Base-by-base conservation (phyloP, 2,329 filamentous ascomycete species). In the Nectriaceae sp. region DNA sequence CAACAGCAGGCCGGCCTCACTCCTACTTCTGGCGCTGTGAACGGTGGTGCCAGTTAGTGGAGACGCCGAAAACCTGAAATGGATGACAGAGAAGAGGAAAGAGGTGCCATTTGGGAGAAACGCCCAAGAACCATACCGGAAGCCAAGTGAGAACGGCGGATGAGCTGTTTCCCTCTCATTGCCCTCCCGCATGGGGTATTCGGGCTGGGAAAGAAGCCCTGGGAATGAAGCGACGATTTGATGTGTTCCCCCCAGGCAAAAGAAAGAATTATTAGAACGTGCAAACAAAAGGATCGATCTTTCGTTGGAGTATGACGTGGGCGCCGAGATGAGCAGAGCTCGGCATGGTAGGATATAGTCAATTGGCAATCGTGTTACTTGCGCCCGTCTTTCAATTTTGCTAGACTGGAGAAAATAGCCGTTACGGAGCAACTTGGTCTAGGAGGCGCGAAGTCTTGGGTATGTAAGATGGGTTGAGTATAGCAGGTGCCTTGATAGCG, bases 221-320 rank as follows among this genome's bases (percentile, higher is more conserved):
- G n/a, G n/a, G n/a, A n/a, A n/a, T 31, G 26, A 8, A 8, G 15
- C 8, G 26, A 58, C 51, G 56, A 62, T 55, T 50, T 26, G 51
- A 53, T 53, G 54, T 57, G 59, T 53, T 54, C 52, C 42, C 56
- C 60, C 57, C 48, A 53, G 46, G 49, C 47, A 60, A 62, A 60
- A 62, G 57, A 62, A 62, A 62, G 57, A 62, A 49, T 49, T 33
- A 45, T 58, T 62, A 62, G 60, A 62, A 52, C 52, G 54, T 62
- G 60, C 60, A 62, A 61, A 59, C 59, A 60, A 62, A 53, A 29
- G 55, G 26, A 31, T 15, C 15, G 8, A 31, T 31, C 8, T 31
- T 31, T n/a, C n/a, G n/a, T 15, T 31, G 26, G 26, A 15, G 8
- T 15, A 31, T 8, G 26, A 8, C 8, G 26, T 31, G 15, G 15